A percentile compares a stretch with the other conserved stretches of the same genome.
Conservation (phyloP, 164 flowering plant species). For the Stephania cephalantha region DNA sequence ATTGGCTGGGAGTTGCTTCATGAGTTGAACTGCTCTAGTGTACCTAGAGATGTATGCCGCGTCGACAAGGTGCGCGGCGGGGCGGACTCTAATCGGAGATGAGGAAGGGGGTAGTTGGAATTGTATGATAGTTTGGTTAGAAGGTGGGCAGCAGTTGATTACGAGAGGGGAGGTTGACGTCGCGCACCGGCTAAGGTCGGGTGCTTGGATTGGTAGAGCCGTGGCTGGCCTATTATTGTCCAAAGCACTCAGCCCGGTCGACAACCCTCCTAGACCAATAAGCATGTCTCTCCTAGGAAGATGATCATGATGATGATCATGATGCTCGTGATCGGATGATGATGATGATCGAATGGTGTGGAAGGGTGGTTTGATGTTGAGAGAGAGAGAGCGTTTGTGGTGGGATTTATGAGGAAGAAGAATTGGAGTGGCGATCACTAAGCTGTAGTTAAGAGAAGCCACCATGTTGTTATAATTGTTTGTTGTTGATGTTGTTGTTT, state of each 20-base stretch:
- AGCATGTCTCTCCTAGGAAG: constrained; percentile 36
- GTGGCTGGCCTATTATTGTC: constrained; percentile 15
- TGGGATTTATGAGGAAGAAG: neutral
- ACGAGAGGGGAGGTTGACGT: constrained; percentile 21
- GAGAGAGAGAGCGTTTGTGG: neutral
- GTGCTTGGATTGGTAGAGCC: constrained; percentile 26
- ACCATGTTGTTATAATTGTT: constrained; percentile 2
- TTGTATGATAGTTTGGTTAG: constrained; percentile 17
- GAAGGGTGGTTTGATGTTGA: neutral
- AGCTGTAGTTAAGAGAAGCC: neutral
- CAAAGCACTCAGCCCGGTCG: constrained; percentile 5
- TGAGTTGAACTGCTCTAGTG: constrained; percentile 17
- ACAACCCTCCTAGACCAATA: constrained; percentile 46
- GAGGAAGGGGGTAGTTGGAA: constrained; percentile 23
- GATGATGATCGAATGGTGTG: too few species aligned
- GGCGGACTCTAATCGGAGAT: constrained; percentile 15
- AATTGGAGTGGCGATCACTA: neutral
- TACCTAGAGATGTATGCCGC: constrained; percentile 20
- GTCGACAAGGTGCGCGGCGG: constrained; percentile 17
- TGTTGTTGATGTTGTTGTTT: too few species aligned
- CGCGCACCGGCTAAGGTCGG: constrained; percentile 33
- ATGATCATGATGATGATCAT: too few species aligned
- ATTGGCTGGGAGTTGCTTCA: constrained; percentile 32
- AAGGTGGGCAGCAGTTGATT: constrained; percentile 45
- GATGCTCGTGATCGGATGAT: too few species aligned